Evolutionary conservation across 139 green algal species (phyloP).

Genomic region (Chlamydomonas incerta): DNA sequence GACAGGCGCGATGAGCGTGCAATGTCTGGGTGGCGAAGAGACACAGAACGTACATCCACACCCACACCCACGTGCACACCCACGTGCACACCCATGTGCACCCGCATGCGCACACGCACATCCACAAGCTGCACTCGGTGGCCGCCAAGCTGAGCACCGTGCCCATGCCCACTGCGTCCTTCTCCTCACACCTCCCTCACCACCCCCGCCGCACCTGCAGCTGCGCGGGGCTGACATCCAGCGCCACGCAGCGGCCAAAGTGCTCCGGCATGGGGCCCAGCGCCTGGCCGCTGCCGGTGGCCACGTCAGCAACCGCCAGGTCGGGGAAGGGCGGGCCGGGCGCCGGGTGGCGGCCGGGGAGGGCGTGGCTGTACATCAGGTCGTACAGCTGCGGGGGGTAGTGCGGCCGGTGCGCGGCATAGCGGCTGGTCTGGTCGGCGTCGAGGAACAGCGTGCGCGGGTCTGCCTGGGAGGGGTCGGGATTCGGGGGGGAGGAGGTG

Average conservation of each 20-base stretch:
- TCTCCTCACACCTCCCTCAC: no score
- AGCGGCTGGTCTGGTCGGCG: background rate
- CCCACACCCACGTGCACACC: no score
- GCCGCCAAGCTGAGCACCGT: no score
- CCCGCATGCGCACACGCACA: no score
- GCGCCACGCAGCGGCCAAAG: slow-evolving; percentile 25
- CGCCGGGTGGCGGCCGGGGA: background rate
- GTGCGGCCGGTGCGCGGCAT: slow-evolving; percentile 15
- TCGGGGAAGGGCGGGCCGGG: slow-evolving; percentile 18
- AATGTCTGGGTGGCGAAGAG: no score
- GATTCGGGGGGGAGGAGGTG: background rate
- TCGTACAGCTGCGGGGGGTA: slow-evolving; percentile 25
- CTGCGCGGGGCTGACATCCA: slow-evolving; percentile 30
- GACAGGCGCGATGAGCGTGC: no score
- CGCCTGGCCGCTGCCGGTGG: slow-evolving; percentile 23
- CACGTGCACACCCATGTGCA: no score
- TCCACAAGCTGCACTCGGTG: no score
- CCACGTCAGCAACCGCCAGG: slow-evolving; percentile 17
- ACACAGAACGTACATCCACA: no score
- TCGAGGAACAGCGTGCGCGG: slow-evolving; percentile 1
- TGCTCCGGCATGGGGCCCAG: slow-evolving; percentile 18
- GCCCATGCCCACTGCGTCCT: no score
- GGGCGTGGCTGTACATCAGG: background rate
- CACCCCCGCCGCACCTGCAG: background rate
- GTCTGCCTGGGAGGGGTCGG: background rate